Conservation (phyloP, 371 early-diverging fungal species). For the Rhizopus stolonifer region DNA sequence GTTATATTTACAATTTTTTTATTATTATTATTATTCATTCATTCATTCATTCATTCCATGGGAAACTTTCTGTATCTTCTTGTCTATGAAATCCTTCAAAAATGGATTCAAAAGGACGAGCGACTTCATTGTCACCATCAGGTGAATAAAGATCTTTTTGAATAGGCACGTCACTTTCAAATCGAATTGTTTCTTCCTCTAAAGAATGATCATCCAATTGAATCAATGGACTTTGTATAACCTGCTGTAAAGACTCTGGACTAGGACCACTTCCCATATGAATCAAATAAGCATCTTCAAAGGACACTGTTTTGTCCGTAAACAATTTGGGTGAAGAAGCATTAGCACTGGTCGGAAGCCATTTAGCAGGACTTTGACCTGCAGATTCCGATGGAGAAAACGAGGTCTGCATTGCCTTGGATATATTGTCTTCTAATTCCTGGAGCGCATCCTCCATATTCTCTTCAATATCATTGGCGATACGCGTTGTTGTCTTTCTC, state of each 20-base stretch:
- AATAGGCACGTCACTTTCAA: slow-evolving; percentile 17
- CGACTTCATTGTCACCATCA: slow-evolving; percentile 65
- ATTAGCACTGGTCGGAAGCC: slow-evolving; percentile 40
- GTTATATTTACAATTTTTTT: too few relatives aligned
- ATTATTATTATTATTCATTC: neutral
- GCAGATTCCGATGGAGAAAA: slow-evolving; percentile 38
- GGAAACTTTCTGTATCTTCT: neutral
- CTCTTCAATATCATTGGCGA: slow-evolving; percentile 32
- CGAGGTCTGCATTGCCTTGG: slow-evolving; percentile 51
- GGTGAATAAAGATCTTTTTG: slow-evolving; percentile 51
- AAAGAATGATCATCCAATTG: slow-evolving; percentile 36
- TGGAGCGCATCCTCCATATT: slow-evolving; percentile 50
- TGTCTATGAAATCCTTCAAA: slow-evolving; percentile 16
- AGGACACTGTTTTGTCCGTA: slow-evolving; percentile 42
- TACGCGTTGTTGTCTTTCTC: slow-evolving; percentile 36
- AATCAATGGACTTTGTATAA: slow-evolving; percentile 47
- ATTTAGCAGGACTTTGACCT: slow-evolving; percentile 35
- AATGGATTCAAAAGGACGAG: slow-evolving; percentile 46
- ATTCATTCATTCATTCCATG: neutral
- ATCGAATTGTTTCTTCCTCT: slow-evolving; percentile 20
- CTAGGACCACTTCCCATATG: slow-evolving; percentile 56
- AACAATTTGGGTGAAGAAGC: slow-evolving; percentile 18
- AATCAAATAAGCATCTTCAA: slow-evolving; percentile 63
- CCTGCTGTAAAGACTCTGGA: slow-evolving; percentile 25
- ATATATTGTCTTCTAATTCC: slow-evolving; percentile 52